Percentiles rank a stretch among this genome's conserved stretches.
Evolutionary conservation across 768 basidiomycete genomes (phyloP).

Genomic region (Tulasnella sp.): DNA sequence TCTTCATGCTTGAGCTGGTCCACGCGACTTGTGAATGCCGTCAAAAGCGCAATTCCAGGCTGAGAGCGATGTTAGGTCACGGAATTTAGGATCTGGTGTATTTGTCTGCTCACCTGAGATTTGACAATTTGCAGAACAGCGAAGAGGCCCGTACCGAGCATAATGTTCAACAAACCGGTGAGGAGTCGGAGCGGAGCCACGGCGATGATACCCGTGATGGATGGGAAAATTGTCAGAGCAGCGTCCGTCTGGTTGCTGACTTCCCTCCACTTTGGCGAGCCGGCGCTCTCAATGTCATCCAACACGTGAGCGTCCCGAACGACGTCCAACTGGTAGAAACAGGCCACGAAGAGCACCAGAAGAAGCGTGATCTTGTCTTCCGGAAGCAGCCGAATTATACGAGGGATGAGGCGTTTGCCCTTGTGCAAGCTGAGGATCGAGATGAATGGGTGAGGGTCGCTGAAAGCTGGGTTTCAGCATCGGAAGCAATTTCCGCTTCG

Average conservation of each 20-base stretch:
- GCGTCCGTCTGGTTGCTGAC: constrained; percentile 84
- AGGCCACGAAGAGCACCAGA: constrained; percentile 84
- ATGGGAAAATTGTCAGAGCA: constrained; percentile 78
- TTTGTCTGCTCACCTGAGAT: constrained; percentile 51
- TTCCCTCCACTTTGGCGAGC: constrained; percentile 44
- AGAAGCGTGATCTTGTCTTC: constrained; percentile 73
- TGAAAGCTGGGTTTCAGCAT: constrained; percentile 24
- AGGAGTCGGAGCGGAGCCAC: constrained; percentile 71
- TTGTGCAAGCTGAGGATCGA: constrained; percentile 79
- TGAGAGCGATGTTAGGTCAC: constrained; percentile 23
- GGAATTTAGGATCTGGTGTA: neutral
- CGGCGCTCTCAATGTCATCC: constrained; percentile 42
- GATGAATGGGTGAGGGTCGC: constrained; percentile 93
- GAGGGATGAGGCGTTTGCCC: constrained; percentile 85
- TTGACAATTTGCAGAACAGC: constrained; percentile 52
- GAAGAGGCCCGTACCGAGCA: constrained; percentile 62
- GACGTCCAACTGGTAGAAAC: constrained; percentile 90
- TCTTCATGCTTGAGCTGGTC: constrained; percentile 75
- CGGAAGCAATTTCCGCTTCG: neutral
- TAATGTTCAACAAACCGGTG: constrained; percentile 71
- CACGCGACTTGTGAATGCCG: constrained; percentile 84
- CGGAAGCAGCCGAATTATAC: constrained; percentile 74
- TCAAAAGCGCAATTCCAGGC: constrained; percentile 88
- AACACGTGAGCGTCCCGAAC: constrained; percentile 64
- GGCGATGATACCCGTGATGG: constrained; percentile 71